Evolutionary conservation across 345 rosid genomes (phyloP).

Genomic region (Acer campestre): DNA sequence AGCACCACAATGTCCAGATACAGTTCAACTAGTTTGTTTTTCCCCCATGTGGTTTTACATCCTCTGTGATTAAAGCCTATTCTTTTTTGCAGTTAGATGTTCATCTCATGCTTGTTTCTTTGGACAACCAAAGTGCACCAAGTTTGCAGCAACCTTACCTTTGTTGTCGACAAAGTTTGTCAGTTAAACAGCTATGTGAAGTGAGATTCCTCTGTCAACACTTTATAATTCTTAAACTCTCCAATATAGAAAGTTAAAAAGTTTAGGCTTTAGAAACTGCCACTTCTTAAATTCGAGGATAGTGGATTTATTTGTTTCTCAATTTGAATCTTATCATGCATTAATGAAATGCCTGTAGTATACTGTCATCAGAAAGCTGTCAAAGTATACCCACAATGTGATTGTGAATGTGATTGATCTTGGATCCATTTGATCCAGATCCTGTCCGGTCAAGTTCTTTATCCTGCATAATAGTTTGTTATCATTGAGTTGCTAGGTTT

Average conservation of each 20-base stretch:
- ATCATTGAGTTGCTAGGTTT: conserved; percentile 3
- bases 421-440: background rate
- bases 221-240: conserved; percentile 19
- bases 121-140: conserved; percentile 55
- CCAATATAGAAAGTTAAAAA: conserved; percentile 15
- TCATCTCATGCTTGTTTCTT: conserved; percentile 75
- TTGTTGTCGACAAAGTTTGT: conserved; percentile 68
- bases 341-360: background rate
- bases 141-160: conserved; percentile 79
- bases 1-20: conserved; percentile 11
- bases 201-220: conserved; percentile 53
- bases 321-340: background rate
- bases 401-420: background rate
- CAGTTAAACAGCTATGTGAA: conserved; percentile 75
- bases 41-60: background rate
- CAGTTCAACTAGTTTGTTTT: background rate
- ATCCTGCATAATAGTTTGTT: background rate
- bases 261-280: background rate
- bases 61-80: conserved; percentile 8
- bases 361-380: background rate
- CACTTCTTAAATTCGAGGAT: background rate
- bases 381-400: background rate
- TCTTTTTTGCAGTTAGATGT: conserved; percentile 58
- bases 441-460: background rate
- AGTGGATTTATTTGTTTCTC: background rate